phyloP scores from a whole-genome alignment of 176 grass and related monocot genomes.

The Aegilops bicornis region DNA sequence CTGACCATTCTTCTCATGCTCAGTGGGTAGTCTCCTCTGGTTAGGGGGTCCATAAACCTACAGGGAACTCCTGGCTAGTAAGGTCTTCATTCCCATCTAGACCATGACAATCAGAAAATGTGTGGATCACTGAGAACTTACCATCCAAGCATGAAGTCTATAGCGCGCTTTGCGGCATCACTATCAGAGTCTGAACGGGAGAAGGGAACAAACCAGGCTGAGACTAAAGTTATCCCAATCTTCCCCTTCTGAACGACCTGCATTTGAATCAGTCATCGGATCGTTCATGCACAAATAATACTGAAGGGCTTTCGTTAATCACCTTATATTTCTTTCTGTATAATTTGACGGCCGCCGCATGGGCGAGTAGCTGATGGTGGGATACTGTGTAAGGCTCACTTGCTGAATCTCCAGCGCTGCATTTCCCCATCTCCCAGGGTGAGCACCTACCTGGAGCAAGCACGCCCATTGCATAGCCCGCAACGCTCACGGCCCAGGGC shows the following conservation, averaged over 20 bases:
- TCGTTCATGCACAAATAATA: background rate
- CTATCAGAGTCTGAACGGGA: slow-evolving; percentile 41
- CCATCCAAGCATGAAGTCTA: slow-evolving; percentile 80
- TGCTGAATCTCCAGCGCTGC: slow-evolving; percentile 49
- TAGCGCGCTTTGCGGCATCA: slow-evolving; percentile 37
- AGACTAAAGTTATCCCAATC: slow-evolving; percentile 57
- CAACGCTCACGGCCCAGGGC: slow-evolving; percentile 33
- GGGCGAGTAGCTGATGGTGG: slow-evolving; percentile 64
- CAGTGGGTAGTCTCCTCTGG: slow-evolving; percentile 41
- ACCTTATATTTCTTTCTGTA: slow-evolving; percentile 75
- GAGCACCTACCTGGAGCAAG: slow-evolving; percentile 53
- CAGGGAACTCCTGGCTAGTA: background rate
- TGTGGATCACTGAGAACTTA: slow-evolving; percentile 5
- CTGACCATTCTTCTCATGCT: slow-evolving; percentile 47
- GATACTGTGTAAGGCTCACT: slow-evolving; percentile 57
- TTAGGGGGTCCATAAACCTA: slow-evolving; percentile 59
- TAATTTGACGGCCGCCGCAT: slow-evolving; percentile 35
- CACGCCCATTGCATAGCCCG: background rate
- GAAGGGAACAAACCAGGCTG: slow-evolving; percentile 54
- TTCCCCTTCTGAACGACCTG: slow-evolving; percentile 45
- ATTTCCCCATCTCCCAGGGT: slow-evolving; percentile 34
- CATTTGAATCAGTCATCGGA: background rate
- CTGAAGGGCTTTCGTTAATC: background rate
- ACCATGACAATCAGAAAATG: background rate
- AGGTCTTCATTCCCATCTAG: background rate